Evolutionary conservation across 202 grass and related monocot species (phyloP).

Genomic region (Panicum virgatum): DNA sequence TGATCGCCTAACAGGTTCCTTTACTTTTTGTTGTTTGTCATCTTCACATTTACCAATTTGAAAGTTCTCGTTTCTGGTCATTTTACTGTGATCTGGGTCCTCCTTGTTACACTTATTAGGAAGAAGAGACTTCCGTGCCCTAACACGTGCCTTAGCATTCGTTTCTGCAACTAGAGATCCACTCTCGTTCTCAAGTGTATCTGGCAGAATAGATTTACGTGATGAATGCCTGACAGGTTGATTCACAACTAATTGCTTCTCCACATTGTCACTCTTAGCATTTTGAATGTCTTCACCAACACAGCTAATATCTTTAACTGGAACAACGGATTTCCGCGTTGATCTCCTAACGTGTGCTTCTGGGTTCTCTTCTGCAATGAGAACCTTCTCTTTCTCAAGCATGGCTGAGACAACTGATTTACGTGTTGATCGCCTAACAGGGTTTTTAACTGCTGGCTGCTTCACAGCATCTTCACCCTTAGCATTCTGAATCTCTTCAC

Average conservation of each 20-base stretch:
- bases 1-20: conserved; percentile 16
- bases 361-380: background rate
- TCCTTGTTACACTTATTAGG: background rate
- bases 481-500: background rate
- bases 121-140: conserved; percentile 16
- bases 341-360: conserved; percentile 12
- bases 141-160: conserved; percentile 9
- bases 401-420: conserved; percentile 10
- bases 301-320: background rate
- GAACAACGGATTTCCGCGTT: conserved; percentile 25
- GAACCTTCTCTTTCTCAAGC: conserved; percentile 22
- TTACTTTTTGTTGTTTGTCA: conserved; percentile 26
- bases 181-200: background rate
- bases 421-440: conserved; percentile 14
- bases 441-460: background rate
- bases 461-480: background rate
- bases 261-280: background rate
- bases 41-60: conserved; percentile 3
- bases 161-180: conserved; percentile 13
- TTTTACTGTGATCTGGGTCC: background rate
- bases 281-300: background rate
- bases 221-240: conserved; percentile 15
- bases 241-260: background rate
- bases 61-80: background rate
- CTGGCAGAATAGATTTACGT: conserved; percentile 10